phyloP scores from a whole-genome alignment of 306 rosid genomes.

The Betula pendula region DNA sequence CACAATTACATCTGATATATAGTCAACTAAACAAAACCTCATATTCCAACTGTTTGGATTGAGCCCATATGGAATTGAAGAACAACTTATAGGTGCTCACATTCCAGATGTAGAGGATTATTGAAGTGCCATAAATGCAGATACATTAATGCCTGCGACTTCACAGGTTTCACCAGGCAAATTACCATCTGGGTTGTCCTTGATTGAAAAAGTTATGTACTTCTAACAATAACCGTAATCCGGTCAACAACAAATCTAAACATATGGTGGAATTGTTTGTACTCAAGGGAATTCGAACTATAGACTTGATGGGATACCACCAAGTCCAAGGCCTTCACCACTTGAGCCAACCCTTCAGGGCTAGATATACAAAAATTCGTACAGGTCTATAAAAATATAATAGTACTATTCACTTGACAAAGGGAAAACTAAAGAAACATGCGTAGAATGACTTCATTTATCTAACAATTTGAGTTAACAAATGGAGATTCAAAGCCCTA shows the following conservation, averaged over 20 bases:
- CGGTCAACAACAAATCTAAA: background rate
- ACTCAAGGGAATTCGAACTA: no score
- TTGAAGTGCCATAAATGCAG: background rate
- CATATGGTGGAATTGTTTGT: no score
- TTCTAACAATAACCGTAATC: background rate
- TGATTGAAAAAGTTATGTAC: conserved; percentile 6
- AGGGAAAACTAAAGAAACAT: background rate
- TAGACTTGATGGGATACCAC: no score
- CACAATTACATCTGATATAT: background rate
- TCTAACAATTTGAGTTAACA: no score
- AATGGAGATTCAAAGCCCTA: no score
- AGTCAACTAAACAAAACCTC: background rate
- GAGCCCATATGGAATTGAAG: background rate
- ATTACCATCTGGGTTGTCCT: conserved; percentile 7
- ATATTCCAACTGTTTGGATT: background rate
- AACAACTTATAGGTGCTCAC: background rate
- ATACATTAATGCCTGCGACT: conserved; percentile 1
- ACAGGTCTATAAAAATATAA: background rate
- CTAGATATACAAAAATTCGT: background rate
- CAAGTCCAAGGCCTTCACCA: no score
- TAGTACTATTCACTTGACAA: background rate
- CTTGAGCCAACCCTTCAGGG: no score
- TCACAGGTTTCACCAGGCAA: conserved; percentile 2
- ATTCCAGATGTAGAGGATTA: background rate
- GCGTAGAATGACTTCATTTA: no score